Percentiles rank a stretch among this genome's conserved stretches.
Conservation (phyloP, 2,329 filamentous ascomycete genomes). For the Claviceps pusilla region DNA sequence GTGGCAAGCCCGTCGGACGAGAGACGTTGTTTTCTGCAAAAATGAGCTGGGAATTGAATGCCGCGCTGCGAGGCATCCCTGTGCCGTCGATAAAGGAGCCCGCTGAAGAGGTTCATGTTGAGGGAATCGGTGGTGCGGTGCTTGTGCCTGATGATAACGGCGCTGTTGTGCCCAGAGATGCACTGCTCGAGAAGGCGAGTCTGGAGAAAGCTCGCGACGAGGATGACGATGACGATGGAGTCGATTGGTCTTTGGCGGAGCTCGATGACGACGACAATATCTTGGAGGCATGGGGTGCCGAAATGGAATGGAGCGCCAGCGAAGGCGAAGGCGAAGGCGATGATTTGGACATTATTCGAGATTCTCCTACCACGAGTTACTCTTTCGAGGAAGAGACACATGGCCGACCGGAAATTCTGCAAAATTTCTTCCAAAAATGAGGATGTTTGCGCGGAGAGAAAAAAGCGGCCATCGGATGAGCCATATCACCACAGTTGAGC, state of each 20-base stretch:
- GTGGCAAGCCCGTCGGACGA: constrained; percentile 24
- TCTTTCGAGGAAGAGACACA: not conserved
- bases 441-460: not conserved
- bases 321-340: not conserved
- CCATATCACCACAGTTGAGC: no score
- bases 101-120: not conserved
- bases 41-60: constrained; percentile 20
- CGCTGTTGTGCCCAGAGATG: not conserved
- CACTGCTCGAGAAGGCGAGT: not conserved
- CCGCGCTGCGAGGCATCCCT: constrained; percentile 12
- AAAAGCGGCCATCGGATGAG: not conserved
- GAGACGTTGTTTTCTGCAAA: constrained; percentile 19
- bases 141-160: not conserved
- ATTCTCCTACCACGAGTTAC: not conserved
- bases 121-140: not conserved
- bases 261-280: not conserved
- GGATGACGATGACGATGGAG: not conserved
- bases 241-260: not conserved
- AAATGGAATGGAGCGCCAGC: no score
- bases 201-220: not conserved
- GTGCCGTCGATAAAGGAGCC: not conserved
- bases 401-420: not conserved
- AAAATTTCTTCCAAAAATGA: not conserved
- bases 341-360: not conserved
- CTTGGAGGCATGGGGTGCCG: not conserved